A percentile compares a stretch with the other conserved stretches of the same genome.
phyloP scores from a whole-genome alignment of 2,329 filamentous ascomycete species.

The Xylariaceae sp. region DNA sequence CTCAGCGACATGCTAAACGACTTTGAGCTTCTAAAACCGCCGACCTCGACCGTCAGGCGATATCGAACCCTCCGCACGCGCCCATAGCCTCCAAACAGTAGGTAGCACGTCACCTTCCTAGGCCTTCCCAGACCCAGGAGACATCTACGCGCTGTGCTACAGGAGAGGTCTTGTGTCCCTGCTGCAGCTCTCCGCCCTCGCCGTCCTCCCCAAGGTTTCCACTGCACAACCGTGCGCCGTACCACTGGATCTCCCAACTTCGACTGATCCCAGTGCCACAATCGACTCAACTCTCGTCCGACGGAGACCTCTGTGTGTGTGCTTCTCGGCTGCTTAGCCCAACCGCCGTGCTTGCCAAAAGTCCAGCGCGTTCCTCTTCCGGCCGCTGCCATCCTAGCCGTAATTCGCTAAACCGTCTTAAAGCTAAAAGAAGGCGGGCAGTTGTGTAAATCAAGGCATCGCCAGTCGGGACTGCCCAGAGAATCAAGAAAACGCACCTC shows the following conservation, averaged over 20 bases:
- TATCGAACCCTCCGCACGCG: constrained; percentile 25
- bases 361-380: constrained; percentile 15
- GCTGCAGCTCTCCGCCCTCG: constrained; percentile 43
- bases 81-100: constrained; percentile 24
- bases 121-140: constrained; percentile 28
- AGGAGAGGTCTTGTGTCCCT: constrained; percentile 33
- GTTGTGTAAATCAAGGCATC: not conserved
- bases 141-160: constrained; percentile 37
- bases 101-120: constrained; percentile 25
- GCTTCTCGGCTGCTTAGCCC: constrained; percentile 25
- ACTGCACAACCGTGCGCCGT: constrained; percentile 46
- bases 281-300: constrained; percentile 45
- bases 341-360: constrained; percentile 20
- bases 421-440: too few relatives aligned
- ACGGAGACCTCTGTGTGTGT: constrained; percentile 34
- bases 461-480: too few relatives aligned
- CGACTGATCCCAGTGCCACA: constrained; percentile 45
- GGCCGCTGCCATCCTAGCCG: constrained; percentile 14
- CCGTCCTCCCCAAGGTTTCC: constrained; percentile 34
- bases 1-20: constrained; percentile 27
- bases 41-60: constrained; percentile 26
- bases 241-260: constrained; percentile 41
- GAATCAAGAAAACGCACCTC: too few relatives aligned
- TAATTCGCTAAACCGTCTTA: constrained; percentile 12
- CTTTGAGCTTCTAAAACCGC: constrained; percentile 28